These are phyloP conservation scores for Lasiodiplodia sp. DNA, from an alignment of 2,329 filamentous ascomycete genomes.

Conservation along the genomic window DNA sequence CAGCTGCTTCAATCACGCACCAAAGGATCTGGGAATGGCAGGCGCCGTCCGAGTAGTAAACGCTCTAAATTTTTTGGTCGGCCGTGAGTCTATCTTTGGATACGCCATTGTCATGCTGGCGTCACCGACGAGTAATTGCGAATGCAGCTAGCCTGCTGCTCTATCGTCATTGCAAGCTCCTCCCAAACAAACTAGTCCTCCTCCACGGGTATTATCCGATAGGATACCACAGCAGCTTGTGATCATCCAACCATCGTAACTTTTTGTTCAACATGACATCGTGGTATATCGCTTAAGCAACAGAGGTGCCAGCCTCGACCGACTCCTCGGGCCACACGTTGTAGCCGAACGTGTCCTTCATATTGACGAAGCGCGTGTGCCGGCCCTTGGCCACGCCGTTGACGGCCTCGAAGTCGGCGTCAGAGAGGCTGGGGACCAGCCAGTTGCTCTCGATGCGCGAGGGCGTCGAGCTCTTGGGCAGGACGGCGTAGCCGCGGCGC, in stretches of 20 bases:
- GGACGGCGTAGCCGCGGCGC: slow-evolving; percentile 67
- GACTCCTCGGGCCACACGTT: slow-evolving; percentile 63
- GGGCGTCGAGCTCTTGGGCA: slow-evolving; percentile 53
- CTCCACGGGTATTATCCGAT: slow-evolving; percentile 22
- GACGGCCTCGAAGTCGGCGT: slow-evolving; percentile 64
- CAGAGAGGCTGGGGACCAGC: slow-evolving; percentile 64
- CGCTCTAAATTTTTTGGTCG: slow-evolving; percentile 6
- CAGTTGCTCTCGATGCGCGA: slow-evolving; percentile 65
- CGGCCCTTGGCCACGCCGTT: slow-evolving; percentile 70
- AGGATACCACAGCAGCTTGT: slow-evolving; percentile 19
- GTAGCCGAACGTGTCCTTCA: slow-evolving; percentile 82
- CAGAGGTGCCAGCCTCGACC: slow-evolving; percentile 28
- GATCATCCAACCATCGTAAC: slow-evolving; percentile 12
- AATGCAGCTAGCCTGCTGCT: neutral
- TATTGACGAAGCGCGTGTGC: slow-evolving; percentile 78
- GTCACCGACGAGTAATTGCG: slow-evolving; percentile 20
- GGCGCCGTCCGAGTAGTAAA: slow-evolving; percentile 9
- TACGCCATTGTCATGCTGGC: slow-evolving; percentile 24
- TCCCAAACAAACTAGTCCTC: neutral
- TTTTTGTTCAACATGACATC: neutral
- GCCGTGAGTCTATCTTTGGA: slow-evolving; percentile 14
- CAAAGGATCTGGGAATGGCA: slow-evolving; percentile 3
- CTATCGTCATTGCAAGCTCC: slow-evolving; percentile 2
- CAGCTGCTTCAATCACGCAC: neutral
- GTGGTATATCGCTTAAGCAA: slow-evolving; percentile 24